A percentile compares a stretch with the other conserved stretches of the same genome.
Conservation (phyloP, 2,329 filamentous ascomycete genomes). For the Fragosphaeria purpurea region DNA sequence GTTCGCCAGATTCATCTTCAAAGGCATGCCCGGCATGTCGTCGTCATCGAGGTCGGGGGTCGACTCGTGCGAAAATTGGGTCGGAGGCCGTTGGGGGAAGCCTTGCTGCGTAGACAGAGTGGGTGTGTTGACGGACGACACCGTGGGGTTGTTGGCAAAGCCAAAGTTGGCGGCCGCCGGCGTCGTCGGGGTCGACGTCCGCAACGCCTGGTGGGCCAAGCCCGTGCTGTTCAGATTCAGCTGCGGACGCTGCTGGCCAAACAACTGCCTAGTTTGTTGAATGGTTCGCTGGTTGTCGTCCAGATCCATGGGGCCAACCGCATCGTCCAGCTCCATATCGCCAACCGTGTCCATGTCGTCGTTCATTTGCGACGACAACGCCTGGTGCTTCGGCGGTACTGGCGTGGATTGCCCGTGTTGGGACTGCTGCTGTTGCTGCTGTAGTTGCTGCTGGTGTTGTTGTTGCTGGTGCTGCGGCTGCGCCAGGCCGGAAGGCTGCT, state of each 20-base stretch:
- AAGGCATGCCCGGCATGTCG: slow-evolving; percentile 53
- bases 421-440: slow-evolving; percentile 6
- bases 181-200: slow-evolving; percentile 77
- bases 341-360: slow-evolving; percentile 77
- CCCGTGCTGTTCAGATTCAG: slow-evolving; percentile 73
- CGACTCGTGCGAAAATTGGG: slow-evolving; percentile 30
- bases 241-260: slow-evolving; percentile 58
- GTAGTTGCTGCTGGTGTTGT: slow-evolving; percentile 8
- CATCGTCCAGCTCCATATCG: slow-evolving; percentile 96
- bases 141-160: slow-evolving; percentile 86
- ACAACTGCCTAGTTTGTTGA: slow-evolving; percentile 60
- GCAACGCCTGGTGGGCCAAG: slow-evolving; percentile 65
- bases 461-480: slow-evolving; percentile 13
- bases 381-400: slow-evolving; percentile 11
- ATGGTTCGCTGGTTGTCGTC: slow-evolving; percentile 54
- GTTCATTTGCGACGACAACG: slow-evolving; percentile 31
- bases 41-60: slow-evolving; percentile 65
- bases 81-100: slow-evolving; percentile 46
- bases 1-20: slow-evolving; percentile 49
- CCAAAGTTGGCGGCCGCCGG: slow-evolving; percentile 68
- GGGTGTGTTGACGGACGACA: slow-evolving; percentile 93
- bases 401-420: slow-evolving; percentile 16
- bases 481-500: slow-evolving; percentile 30
- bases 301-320: slow-evolving; percentile 55
- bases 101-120: slow-evolving; percentile 69